These are phyloP conservation scores for Pseudonitzschia delicatissima DNA, from an alignment of 108 stramenopile species.

Conservation along the genomic window DNA sequence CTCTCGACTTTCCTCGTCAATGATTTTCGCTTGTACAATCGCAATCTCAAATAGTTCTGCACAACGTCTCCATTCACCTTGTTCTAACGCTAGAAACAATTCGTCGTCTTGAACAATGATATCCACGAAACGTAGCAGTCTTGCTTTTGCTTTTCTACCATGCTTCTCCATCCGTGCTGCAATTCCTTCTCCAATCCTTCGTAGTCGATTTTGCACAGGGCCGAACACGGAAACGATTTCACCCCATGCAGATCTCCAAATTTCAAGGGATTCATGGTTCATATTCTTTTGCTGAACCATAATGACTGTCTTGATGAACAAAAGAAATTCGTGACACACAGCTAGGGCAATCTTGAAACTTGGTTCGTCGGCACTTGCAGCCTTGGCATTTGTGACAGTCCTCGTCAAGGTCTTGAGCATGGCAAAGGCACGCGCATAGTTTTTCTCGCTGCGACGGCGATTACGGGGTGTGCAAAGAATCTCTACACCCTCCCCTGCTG, in stretches of 20 bases:
- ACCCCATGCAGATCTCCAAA: slow-evolving; percentile 65
- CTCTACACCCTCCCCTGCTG: slow-evolving; percentile 16
- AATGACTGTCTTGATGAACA: slow-evolving; percentile 64
- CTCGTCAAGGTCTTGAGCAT: slow-evolving; percentile 49
- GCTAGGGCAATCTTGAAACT: slow-evolving; percentile 65
- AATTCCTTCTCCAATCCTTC: slow-evolving; percentile 68
- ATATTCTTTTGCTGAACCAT: slow-evolving; percentile 72
- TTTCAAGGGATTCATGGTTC: slow-evolving; percentile 45
- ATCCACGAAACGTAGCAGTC: slow-evolving; percentile 68
- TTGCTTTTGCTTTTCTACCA: slow-evolving; percentile 64
- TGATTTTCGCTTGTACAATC: slow-evolving; percentile 62
- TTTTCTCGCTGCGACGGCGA: background rate
- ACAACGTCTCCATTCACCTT: slow-evolving; percentile 70
- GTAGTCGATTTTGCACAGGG: slow-evolving; percentile 67
- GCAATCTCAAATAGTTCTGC: slow-evolving; percentile 55
- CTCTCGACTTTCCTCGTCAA: slow-evolving; percentile 62
- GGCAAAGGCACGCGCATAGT: slow-evolving; percentile 42
- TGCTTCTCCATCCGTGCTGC: slow-evolving; percentile 68
- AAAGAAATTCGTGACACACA: slow-evolving; percentile 63
- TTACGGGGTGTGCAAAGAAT: slow-evolving; percentile 16
- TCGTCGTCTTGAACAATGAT: slow-evolving; percentile 63
- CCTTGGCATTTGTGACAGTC: slow-evolving; percentile 61
- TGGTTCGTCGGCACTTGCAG: slow-evolving; percentile 63
- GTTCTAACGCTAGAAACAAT: slow-evolving; percentile 66
- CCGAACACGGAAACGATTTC: slow-evolving; percentile 70